Evolutionary conservation across 148 eudicot species (phyloP).

Genomic region (Amaranthus palmeri): DNA sequence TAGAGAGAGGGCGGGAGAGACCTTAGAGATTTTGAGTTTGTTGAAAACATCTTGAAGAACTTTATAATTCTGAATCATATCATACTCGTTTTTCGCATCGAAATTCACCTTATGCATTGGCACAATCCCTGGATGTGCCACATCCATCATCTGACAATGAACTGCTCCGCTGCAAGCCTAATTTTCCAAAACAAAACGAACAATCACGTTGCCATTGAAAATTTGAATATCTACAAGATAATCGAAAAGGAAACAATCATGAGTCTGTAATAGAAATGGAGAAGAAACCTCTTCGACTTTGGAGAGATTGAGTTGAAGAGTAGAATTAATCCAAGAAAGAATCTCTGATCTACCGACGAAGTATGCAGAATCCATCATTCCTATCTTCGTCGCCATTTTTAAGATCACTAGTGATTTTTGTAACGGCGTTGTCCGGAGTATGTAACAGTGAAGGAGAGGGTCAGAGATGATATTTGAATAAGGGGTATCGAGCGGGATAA

Average conservation of each 20-base stretch:
- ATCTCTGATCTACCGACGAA: conserved; percentile 88
- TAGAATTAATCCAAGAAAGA: conserved; percentile 80
- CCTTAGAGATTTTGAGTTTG: conserved; percentile 89
- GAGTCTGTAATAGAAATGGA: background rate
- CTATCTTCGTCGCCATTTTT: conserved; percentile 71
- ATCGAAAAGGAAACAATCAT: background rate
- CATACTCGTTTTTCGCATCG: conserved; percentile 86
- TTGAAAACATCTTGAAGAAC: conserved; percentile 90
- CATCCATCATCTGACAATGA: conserved; percentile 88
- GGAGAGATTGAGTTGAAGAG: conserved; percentile 76
- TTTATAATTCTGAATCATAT: conserved; percentile 87
- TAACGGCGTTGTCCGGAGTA: background rate
- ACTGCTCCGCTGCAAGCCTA: conserved; percentile 86
- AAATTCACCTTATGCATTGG: conserved; percentile 95
- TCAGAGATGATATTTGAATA: conserved; percentile 5
- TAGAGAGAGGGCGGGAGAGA: background rate
- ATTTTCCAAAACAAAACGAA: background rate
- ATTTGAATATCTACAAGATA: background rate
- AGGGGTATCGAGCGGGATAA: background rate
- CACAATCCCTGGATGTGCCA: conserved; percentile 82
- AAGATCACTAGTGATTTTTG: background rate
- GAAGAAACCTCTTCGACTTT: conserved; percentile 82
- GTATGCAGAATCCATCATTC: conserved; percentile 83
- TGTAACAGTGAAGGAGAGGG: conserved; percentile 11
- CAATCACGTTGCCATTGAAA: background rate